A percentile compares a stretch with the other conserved stretches of the same genome.
Conservation (phyloP, 768 basidiomycete species). For the Suillus tomentosus region DNA sequence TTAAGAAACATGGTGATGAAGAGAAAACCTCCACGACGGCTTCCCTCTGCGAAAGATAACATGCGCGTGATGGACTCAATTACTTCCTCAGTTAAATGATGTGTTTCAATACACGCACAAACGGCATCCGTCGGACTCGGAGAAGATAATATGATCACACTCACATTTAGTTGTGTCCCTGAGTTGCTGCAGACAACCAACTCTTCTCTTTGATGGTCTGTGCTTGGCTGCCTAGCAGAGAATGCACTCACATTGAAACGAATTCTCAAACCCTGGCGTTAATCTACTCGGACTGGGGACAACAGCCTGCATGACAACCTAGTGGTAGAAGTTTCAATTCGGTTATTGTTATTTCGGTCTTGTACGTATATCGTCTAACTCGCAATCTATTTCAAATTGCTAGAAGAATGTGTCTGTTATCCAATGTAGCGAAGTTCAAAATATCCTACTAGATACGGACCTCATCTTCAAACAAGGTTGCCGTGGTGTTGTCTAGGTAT, state of each 20-base stretch:
- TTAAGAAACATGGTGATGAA: slow-evolving; percentile 15
- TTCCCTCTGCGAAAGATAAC: slow-evolving; percentile 30
- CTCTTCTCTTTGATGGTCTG: slow-evolving; percentile 73
- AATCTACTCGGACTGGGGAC: no score
- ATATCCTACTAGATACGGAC: no score
- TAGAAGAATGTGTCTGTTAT: no score
- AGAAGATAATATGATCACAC: not conserved
- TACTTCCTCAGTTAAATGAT: slow-evolving; percentile 34
- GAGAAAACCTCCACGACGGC: slow-evolving; percentile 22
- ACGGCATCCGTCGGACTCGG: slow-evolving; percentile 47
- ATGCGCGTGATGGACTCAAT: slow-evolving; percentile 36
- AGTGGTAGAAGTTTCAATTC: no score
- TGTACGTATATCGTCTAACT: no score
- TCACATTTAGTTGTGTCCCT: slow-evolving; percentile 48
- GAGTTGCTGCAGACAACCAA: slow-evolving; percentile 76
- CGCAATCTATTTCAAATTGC: no score
- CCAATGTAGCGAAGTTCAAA: no score
- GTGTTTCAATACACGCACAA: slow-evolving; percentile 24
- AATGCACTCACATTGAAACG: not conserved
- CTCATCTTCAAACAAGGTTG: no score
- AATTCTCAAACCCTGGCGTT: not conserved
- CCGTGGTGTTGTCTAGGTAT: no score
- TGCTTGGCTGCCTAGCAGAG: slow-evolving; percentile 55
- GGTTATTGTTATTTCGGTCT: no score
- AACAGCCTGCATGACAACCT: no score